Evolutionary conservation across 2,329 filamentous ascomycete species (phyloP), one percentile per base, ranked within the genome.

Genomic region (Elsinoe fawcettii): DNA sequence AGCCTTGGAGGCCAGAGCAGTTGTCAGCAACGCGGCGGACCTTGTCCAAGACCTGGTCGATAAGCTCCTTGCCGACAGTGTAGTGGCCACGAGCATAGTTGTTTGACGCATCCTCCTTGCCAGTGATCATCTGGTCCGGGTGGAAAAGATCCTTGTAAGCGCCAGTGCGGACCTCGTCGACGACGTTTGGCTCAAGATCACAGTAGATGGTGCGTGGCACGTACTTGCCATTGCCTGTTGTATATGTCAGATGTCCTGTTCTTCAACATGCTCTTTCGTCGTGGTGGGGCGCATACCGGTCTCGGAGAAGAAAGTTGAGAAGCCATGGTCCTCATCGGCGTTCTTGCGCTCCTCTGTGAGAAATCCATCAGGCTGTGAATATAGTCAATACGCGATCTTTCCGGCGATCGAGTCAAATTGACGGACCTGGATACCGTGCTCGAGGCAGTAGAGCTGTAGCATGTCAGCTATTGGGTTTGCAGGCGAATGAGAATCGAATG

Each of bases 271-370:
- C 41, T 23, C 41, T 46, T 46, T 46, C 22, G 55, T 47, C 18
- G 23, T 9, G 95, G 76, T 90, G 90, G 80, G 93, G 86, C 69
- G 65, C 79, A 66, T 88, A 97, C 93, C 92, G 71, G 93, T 97
- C 83, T 99, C 93, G 67, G 92, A 96, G 84, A 99, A 99, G 84
- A 99, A 99, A 70, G 93, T 99, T 82, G 91, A 96, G 85, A 99
- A 99, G 66, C 93, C 93, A 72, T 96, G 88, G 75, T 97, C 93
- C 63, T 90, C 88, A 64, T 95, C 88, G 72, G 85, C 85, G 68
- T 83, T 84, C 83, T 97, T 96, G 78, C 91, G 90, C 83, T 97
- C 92, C 73, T 96, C 92, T 65, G 91, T 97, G 75, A 99, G 85
- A 81, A 88, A 97, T 75, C 93, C 93, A 84, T 99, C 93, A 68